Base-by-base conservation (phyloP, 2,329 filamentous ascomycete species). In the Orbilia oligospora region DNA sequence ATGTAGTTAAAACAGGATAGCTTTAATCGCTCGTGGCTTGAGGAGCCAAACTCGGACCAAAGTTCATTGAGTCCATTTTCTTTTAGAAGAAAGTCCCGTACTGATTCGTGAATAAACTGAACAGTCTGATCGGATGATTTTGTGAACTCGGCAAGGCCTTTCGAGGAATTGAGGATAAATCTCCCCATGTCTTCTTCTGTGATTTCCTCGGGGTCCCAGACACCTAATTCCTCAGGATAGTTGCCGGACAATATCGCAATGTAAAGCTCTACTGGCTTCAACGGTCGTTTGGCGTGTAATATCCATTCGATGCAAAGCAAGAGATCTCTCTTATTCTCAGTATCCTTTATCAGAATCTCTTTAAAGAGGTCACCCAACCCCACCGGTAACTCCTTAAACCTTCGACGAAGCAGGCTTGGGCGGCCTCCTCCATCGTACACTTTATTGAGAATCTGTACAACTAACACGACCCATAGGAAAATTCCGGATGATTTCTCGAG, bases 41-140 rank as follows among this genome's bases (percentile, higher is more conserved):
- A 63, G 0, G 38, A 41, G 5, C 22, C 68, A 56, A 58, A 80
- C 82, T 81, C 83, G 48, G 83, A 82, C 82, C 83, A 84, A 0
- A 86, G n/a, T 0, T 82, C 66, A 0, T 58, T 8, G 0, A 86
- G 76, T 0, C 85, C 85, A 0, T 81, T 73, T 0, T 84, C 84
- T 6, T 84, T 84, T 1, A 87, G 22, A 0, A 88, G 82, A 55
- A 86, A 88, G 9, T 88, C 87, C 0, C 84, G 81, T 0, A 88
- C 86, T 0, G 87, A 87, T 79, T 88, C 86, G 46, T 88, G 87
- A 4, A 88, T 88, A 81, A 88, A 89, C 72, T 89, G 88, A 0
- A 88, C 86, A 0, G 80, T 85, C 0, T 81, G 80, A 0, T 24
- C 1, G 12, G 83, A 80, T 0, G 82, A 80, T 14, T 81, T 84